A percentile compares a stretch with the other conserved stretches of the same genome.
These are phyloP conservation scores for Entomortierella parvispora DNA, from an alignment of 192 early-diverging fungal species.

Conservation along the genomic window DNA sequence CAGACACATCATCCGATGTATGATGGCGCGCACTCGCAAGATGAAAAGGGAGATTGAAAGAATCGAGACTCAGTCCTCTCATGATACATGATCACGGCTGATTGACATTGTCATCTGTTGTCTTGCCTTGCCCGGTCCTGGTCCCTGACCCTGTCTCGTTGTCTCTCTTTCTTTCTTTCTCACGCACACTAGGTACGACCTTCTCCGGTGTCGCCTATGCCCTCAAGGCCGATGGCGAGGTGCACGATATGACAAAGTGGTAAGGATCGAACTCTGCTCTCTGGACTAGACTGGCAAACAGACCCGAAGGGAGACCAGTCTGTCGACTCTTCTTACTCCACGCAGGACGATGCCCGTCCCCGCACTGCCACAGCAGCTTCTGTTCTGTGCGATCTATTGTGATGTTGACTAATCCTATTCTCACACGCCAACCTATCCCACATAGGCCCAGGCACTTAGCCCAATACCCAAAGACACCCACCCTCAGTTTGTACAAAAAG, in stretches of 20 bases:
- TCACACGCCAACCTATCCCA: no score
- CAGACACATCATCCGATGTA: no score
- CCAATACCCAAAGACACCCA: conserved; percentile 61
- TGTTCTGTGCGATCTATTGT: not conserved
- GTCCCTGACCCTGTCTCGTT: not conserved
- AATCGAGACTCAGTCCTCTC: not conserved
- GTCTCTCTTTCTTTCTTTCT: conserved; percentile 16
- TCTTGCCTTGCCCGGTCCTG: no score
- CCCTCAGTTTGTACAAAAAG: conserved; percentile 50
- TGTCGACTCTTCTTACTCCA: no score
- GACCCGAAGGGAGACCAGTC: no score
- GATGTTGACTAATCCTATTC: not conserved
- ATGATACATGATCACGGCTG: no score
- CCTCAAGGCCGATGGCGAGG: conserved; percentile 54
- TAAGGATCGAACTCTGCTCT: conserved; percentile 11
- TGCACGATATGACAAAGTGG: conserved; percentile 60
- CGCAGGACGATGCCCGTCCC: no score
- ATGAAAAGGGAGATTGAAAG: not conserved
- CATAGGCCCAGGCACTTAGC: conserved; percentile 46
- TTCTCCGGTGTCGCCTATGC: conserved; percentile 63
- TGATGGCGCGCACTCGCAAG: no score
- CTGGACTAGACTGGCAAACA: not conserved
- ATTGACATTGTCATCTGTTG: no score
- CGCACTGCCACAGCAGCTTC: no score
- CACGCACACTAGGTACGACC: conserved; percentile 48